Evolutionary conservation across 306 rosid genomes (phyloP).

Genomic region (Gastrolobium villosum): DNA sequence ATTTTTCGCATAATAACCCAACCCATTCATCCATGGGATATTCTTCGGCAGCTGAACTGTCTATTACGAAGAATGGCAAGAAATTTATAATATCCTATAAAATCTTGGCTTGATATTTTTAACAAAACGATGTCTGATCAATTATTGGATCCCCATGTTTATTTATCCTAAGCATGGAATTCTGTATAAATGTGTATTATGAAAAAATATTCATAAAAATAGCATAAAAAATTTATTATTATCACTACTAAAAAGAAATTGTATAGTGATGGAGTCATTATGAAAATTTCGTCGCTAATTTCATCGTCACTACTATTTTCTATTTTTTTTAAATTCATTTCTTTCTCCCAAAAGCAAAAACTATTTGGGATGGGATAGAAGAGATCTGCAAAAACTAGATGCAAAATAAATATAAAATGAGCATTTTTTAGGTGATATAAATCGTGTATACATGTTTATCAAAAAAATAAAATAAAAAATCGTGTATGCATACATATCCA

Average conservation of each 20-base stretch:
- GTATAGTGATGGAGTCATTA: no score
- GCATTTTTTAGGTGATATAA: neutral
- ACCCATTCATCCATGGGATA: neutral
- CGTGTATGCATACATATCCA: no score
- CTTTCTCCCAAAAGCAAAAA: no score
- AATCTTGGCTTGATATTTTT: neutral
- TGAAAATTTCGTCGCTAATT: no score
- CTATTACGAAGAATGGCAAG: neutral
- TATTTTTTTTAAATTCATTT: no score
- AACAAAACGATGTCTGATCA: neutral
- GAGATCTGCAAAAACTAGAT: neutral
- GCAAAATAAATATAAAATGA: neutral
- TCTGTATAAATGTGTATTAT: neutral
- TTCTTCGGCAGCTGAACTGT: constrained; percentile 34
- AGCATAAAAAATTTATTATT: neutral
- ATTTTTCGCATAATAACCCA: neutral
- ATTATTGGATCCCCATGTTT: neutral
- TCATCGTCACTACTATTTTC: no score
- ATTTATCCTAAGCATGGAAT: neutral
- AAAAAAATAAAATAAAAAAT: no score
- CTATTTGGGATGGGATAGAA: neutral
- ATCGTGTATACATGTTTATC: no score
- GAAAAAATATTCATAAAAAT: neutral
- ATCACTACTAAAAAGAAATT: no score
- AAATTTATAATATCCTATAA: neutral